phyloP scores from a whole-genome alignment of 441 rosid species.

The Pelargonium citronellum region DNA sequence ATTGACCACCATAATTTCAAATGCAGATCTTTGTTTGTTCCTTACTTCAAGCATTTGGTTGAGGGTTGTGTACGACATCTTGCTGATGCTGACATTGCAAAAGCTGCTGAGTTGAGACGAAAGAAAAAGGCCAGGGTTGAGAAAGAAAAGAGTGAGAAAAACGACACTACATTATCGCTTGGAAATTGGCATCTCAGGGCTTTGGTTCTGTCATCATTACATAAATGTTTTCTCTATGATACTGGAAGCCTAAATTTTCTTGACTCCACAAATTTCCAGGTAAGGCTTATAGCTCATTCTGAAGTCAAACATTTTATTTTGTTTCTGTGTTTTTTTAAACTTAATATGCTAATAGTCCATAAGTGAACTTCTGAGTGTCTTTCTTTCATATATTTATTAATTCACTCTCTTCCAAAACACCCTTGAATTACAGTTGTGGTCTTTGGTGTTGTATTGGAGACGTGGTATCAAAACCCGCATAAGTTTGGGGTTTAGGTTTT shows the following conservation, averaged over 20 bases:
- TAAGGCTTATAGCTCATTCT: constrained; percentile 15
- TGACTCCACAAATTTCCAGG: constrained; percentile 83
- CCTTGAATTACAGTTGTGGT: too few relatives aligned
- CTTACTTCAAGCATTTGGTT: constrained; percentile 76
- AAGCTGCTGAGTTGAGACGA: constrained; percentile 32
- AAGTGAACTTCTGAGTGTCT: too few relatives aligned
- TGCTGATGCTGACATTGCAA: constrained; percentile 35
- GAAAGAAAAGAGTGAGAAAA: constrained; percentile 33
- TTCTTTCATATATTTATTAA: too few relatives aligned
- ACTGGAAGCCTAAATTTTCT: constrained; percentile 72
- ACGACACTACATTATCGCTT: constrained; percentile 28
- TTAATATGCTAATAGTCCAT: background rate
- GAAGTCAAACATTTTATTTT: background rate
- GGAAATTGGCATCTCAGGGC: constrained; percentile 82
- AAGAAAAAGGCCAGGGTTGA: constrained; percentile 75
- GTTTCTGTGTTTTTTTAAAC: background rate
- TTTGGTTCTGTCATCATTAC: constrained; percentile 65
- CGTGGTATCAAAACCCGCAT: too few relatives aligned
- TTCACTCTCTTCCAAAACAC: too few relatives aligned
- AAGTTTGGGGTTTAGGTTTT: too few relatives aligned
- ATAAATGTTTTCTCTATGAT: constrained; percentile 80
- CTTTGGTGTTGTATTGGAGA: too few relatives aligned
- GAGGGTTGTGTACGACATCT: constrained; percentile 65
- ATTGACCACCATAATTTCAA: constrained; percentile 17
- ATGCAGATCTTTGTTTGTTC: constrained; percentile 87